Conservation (phyloP, 129 eudicot genomes). For the Centrapalus pauciflorus region DNA sequence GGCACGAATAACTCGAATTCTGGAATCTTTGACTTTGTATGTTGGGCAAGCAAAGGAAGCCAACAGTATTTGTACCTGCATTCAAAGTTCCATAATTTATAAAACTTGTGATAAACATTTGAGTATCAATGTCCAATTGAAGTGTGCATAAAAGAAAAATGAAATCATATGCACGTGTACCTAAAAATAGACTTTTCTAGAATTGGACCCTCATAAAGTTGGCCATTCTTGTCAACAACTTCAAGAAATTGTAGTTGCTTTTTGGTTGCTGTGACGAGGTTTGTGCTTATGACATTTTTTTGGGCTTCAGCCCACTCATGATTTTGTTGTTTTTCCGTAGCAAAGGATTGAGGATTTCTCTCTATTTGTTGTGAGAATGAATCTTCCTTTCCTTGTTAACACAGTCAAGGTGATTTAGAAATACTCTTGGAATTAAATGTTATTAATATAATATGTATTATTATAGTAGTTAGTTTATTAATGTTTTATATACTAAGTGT, state of each 20-base stretch:
- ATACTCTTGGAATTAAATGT: too few species aligned
- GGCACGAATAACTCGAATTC: conserved; percentile 27
- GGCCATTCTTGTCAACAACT: conserved; percentile 17
- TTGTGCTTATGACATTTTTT: conserved; percentile 10
- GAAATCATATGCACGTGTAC: background rate
- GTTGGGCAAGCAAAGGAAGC: conserved; percentile 27
- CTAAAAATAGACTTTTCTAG: conserved; percentile 19
- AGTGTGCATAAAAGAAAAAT: background rate
- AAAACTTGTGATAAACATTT: too few species aligned
- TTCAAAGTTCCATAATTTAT: background rate
- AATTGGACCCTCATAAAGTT: conserved; percentile 22
- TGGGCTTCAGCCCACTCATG: conserved; percentile 27
- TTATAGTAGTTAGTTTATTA: too few species aligned
- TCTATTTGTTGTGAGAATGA: background rate
- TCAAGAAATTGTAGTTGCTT: conserved; percentile 26
- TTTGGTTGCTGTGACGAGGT: conserved; percentile 23
- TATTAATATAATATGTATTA: too few species aligned
- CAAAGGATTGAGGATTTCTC: background rate
- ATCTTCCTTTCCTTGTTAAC: background rate
- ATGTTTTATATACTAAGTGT: too few species aligned
- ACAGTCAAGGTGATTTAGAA: too few species aligned
- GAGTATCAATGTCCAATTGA: too few species aligned
- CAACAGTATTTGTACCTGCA: conserved; percentile 16
- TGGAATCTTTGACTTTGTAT: background rate
- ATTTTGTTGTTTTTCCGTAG: conserved; percentile 17